A percentile compares a stretch with the other conserved stretches of the same genome.
These are phyloP conservation scores for Trametes gibbosa DNA, from an alignment of 768 basidiomycete genomes.

Conservation along the genomic window DNA sequence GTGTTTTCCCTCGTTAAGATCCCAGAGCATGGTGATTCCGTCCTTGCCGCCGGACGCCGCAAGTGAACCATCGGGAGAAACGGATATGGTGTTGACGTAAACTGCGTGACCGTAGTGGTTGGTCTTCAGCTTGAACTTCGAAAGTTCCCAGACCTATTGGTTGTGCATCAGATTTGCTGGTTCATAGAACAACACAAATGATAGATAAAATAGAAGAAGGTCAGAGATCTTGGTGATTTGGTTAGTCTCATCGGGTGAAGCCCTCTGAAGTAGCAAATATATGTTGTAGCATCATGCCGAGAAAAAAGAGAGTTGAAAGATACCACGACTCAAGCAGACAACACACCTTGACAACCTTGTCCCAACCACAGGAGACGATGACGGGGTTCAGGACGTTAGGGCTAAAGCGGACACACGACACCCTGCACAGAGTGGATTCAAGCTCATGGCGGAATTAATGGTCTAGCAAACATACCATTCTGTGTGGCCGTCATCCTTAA, in stretches of 20 bases:
- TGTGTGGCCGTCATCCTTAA: conserved; percentile 96
- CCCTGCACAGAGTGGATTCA: conserved; percentile 50
- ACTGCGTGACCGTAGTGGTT: conserved; percentile 99
- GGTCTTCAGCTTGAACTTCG: conserved; percentile 99
- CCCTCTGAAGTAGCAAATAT: conserved; percentile 38
- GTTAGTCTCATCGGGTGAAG: conserved; percentile 31
- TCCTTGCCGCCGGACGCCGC: conserved; percentile 99
- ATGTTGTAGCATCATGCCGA: conserved; percentile 28
- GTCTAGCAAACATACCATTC: conserved; percentile 65
- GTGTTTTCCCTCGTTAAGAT: conserved; percentile 99
- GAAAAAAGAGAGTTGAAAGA: conserved; percentile 29
- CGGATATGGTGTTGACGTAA: conserved; percentile 98
- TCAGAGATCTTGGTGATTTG: conserved; percentile 38
- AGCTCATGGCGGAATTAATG: neutral
- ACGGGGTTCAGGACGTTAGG: conserved; percentile 97
- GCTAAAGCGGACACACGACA: conserved; percentile 99
- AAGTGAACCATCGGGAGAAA: conserved; percentile 98
- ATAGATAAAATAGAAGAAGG: neutral
- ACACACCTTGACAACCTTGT: conserved; percentile 98
- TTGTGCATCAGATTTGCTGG: neutral
- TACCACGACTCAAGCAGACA: neutral
- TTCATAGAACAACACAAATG: neutral
- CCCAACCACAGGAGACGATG: conserved; percentile 99
- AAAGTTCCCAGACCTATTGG: conserved; percentile 95
- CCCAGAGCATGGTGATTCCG: conserved; percentile 99